Evolutionary conservation across 2,329 filamentous ascomycete genomes (phyloP), one percentile per base, ranked within the genome.

Genomic region (Verticillium nonalfalfae): DNA sequence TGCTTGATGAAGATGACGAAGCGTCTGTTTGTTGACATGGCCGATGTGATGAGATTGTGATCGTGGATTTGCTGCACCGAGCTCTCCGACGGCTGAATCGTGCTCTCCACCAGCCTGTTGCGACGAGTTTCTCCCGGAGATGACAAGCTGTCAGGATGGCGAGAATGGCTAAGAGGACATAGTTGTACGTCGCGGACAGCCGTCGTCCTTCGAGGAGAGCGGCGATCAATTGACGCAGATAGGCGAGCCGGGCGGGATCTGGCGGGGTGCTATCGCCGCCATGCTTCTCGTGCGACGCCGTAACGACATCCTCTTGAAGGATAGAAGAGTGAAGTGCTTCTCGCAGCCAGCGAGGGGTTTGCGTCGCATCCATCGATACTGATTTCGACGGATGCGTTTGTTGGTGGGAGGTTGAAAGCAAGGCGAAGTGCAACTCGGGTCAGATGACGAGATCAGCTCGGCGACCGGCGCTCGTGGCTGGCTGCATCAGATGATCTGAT

Each of bases 121-220:
- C 65, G 10, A 56, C 64, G 21, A 63, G 56, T 2, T 45, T 68
- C 60, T 68, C 66, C 1, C 62, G 58, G 60, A 68, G 68, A 60
- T 76, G 72, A 13, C 66, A 59, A 15, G 69, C 50, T 1, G 73
- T 57, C 26, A 77, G 66, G 2, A 71, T 13, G 0, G 66, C 26
- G 4, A 78, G 66, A 9, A 73, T 57, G 5, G 59, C 31, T 3
- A 76, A 33, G 15, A 78, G 61, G 15, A 71, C 69, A 21, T 71
- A 40, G 59, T 77, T 78, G 63, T 76, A 78, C 5, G 64, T 69
- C 14, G 66, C 64, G 13, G 70, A 66, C 21, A 78, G 67, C 5
- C 56, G 57, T 21, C 76, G 72, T 1, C 75, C 73, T 38, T 73
- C 61, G 45, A 72, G 69, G 31, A 77, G 65, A 26, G 67, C 66